Conservation (phyloP, 2,329 filamentous ascomycete species). For the Incumbomyces delicatus region DNA sequence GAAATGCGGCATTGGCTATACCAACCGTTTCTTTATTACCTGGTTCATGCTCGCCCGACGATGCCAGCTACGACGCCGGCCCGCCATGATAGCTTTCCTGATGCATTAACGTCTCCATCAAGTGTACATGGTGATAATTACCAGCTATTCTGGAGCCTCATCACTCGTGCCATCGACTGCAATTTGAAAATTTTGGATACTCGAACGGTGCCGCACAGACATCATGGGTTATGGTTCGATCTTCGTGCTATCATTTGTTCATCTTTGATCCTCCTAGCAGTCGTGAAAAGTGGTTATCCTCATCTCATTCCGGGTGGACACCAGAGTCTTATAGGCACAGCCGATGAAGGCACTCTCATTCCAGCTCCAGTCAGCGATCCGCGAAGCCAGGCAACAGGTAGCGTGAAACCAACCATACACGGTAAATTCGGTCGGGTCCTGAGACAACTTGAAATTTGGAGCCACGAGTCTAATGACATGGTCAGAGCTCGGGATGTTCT, state of each 20-base stretch:
- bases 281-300: conserved; percentile 20
- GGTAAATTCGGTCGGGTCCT: conserved; percentile 8
- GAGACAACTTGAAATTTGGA: conserved; percentile 10
- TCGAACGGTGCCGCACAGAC: conserved; percentile 22
- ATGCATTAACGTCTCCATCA: neutral
- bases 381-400: neutral
- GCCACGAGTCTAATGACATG: conserved; percentile 8
- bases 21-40: conserved; percentile 25
- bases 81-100: neutral
- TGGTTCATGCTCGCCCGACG: conserved; percentile 16
- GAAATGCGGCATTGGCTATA: conserved; percentile 25
- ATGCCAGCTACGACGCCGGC: neutral
- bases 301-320: conserved; percentile 10
- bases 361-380: neutral
- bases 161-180: conserved; percentile 22
- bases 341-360: neutral
- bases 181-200: conserved; percentile 21
- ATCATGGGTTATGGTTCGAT: conserved; percentile 26
- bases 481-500: conserved; percentile 3
- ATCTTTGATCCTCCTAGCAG: conserved; percentile 19
- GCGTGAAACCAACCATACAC: neutral
- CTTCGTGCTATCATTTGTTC: conserved; percentile 17
- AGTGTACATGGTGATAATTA: conserved; percentile 7
- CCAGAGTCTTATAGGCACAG: neutral
- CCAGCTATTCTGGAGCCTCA: conserved; percentile 12